Evolutionary conservation across 2,329 filamentous ascomycete genomes (phyloP), one percentile per base, ranked within the genome.

Genomic region (Penicillium hordei): DNA sequence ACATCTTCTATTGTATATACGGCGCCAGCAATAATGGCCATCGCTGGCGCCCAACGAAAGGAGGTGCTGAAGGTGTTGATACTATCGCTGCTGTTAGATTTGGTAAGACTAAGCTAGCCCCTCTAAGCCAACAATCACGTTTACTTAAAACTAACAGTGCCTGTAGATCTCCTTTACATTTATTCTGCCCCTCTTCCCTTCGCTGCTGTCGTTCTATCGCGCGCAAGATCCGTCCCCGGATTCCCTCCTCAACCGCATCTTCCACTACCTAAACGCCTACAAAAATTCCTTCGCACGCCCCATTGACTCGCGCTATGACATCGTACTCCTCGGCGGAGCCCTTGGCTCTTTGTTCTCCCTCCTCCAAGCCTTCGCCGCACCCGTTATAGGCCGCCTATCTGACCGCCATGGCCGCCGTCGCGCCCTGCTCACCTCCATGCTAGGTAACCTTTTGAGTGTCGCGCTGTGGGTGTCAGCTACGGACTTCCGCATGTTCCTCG

Each of bases 301-400:
- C 44, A 97, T 99, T 75, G 93, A 96, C 71, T 93, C 93, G 57
- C 88, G 91, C 79, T 96, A 99, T 81, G 94, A 99, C 73, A 96
- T 97, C 66, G 93, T 99, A 27, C 84, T 99, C 43, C 85, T 99
- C 6, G 94, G 94, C 53, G 94, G 94, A 48, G 94, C 93, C 23
- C 82, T 99, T 27, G 94, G 94, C 63, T 97, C 93, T 55, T 81
- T 99, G 21, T 99, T 99, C 81, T 93, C 89, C 13, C 82, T 97
- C 46, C 87, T 97, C 45, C 94, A 99, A 74, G 93, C 94, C 50
- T 79, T 97, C 57, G 93, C 93, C 0, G 96, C 93, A 1, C 94
- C 94, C 12, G 78, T 97, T 48, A 97, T 99, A 58, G 94, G 94
- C 54, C 86, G 81, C 2, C 84, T 97, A 13, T 96, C 92, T 27